phyloP scores from a whole-genome alignment of 129 eudicot species.

The Rutidosis leptorrhynchoides region DNA sequence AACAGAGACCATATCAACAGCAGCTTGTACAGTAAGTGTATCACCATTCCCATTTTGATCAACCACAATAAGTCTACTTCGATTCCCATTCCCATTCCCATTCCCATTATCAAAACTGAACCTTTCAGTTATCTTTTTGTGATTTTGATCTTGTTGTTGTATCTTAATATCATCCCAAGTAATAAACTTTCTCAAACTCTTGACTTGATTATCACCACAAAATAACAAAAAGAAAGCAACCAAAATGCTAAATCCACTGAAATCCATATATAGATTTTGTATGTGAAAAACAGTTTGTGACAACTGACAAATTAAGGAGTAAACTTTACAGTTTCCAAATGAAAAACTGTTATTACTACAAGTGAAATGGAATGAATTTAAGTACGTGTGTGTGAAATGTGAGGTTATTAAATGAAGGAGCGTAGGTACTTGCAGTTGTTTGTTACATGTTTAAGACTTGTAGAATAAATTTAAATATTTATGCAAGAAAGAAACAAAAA shows the following conservation, averaged over 20 bases:
- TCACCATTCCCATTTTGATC: conserved; percentile 64
- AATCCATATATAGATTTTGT: conserved; percentile 23
- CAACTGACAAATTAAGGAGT: background rate
- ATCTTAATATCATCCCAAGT: conserved; percentile 65
- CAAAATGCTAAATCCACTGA: conserved; percentile 21
- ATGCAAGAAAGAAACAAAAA: conserved; percentile 14
- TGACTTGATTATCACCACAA: conserved; percentile 17
- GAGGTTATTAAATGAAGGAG: conserved; percentile 37
- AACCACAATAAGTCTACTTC: conserved; percentile 52
- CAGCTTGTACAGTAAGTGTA: conserved; percentile 65
- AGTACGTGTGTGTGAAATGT: conserved; percentile 11
- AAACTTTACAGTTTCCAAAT: background rate
- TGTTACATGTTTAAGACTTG: background rate
- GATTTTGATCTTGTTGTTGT: background rate
- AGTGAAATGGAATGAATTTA: background rate
- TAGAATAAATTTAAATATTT: background rate
- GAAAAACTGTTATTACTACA: background rate
- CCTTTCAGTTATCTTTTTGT: conserved; percentile 7
- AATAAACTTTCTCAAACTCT: conserved; percentile 29
- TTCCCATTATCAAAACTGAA: conserved; percentile 12
- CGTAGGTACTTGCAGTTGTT: background rate
- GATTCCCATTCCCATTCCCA: conserved; percentile 14
- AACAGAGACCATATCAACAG: conserved; percentile 70
- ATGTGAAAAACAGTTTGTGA: background rate
- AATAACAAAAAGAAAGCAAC: conserved; percentile 22